Evolutionary conservation across 2,329 filamentous ascomycete species (phyloP), one percentile per base, ranked within the genome.

Genomic region (Trichoderma sp.): DNA sequence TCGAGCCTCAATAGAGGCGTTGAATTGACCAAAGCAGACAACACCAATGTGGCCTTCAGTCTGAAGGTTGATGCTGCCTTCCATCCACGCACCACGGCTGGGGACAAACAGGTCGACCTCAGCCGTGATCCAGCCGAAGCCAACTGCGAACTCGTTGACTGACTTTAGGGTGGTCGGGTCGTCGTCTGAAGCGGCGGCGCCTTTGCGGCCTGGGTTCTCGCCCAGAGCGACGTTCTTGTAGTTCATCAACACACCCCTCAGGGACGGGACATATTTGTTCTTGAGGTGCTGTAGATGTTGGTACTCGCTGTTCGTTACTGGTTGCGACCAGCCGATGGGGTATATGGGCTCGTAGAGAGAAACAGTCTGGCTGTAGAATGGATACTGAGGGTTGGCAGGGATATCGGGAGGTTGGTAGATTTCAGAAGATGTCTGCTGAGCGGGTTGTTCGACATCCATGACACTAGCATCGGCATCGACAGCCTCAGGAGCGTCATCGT

Each of bases 21-120:
- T 97, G 86, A 98, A 98, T 75, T 94, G 89, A 80, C 95, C 95
- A 83, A 94, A 95, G 80, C 94, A 96, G 12, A 97, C 90, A 3
- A 98, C 88, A 24, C 95, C 95, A 7, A 99, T 87, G 78, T 98
- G 94, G 7, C 93, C 94, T 76, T 96, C 93, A 62, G 92, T 95
- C 79, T 97, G 93, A 34, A 98, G 85, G 77, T 95, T 96, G 71
- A 98, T 88, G 75, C 87, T 91, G 12, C 94, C 96, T 75, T 95
- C 91, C 78, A 98, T 87, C 81, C 88, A 90, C 9, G 90, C 89
- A 43, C 93, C 93, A 60, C 89, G 88, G 68, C 87, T 85, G 0
- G 96, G 95, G 36, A 92, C 88, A 80, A 97, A 97, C 21, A 98
- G 84, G 58, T 97, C 86, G 74, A 97, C 92, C 26, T 97, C 94